Evolutionary conservation across 805 yeast species (phyloP), one percentile per base, ranked within the genome.

Genomic region (Schwanniomyces polymorphus): DNA sequence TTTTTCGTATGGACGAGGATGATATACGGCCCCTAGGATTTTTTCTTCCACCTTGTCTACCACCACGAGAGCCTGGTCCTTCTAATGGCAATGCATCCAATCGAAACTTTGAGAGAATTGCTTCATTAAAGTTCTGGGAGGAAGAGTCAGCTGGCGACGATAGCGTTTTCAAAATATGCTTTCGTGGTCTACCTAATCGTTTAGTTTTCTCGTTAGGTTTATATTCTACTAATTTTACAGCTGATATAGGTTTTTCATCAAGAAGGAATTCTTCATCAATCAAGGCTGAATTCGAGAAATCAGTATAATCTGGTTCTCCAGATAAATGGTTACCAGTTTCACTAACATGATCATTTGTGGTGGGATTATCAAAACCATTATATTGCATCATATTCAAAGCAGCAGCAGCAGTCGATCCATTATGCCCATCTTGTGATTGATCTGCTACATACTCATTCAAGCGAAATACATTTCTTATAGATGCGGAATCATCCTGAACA

Each of bases 61-160:
- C 75, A 5, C 76, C 75, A 17, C 75, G 58, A 9, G 74, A 67
- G 4, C 74, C 75, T 1, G 74, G 74, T 0, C 75, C 75, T 42
- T 61, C 68, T 1, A 71, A 48, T 0, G 74, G 74, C 18, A 54
- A 51, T 14, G 56, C 49, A 52, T 69, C 72, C n/a, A 70, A 56
- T 27, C 74, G 49, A 44, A 69, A 70, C 50, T 61, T 63, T 35
- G 70, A 61, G 25, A 64, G 45, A 23, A 62, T 59, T 2, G 74
- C 57, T 43, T 63, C 61, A 23, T 61, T 64, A 42, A 54, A 58
- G 50, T 70, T 70, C 29, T 59, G 51, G 11, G 61, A 49, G 4
- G 68, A 54, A 2, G 59, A 53, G 35, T 55, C 53, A 27, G 44
- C 57, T 23, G 47, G 45, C 2, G 50, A 38, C 10, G 48, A 27